Evolutionary conservation across 768 basidiomycete species (phyloP).

Genomic region (Grammothele lineata): DNA sequence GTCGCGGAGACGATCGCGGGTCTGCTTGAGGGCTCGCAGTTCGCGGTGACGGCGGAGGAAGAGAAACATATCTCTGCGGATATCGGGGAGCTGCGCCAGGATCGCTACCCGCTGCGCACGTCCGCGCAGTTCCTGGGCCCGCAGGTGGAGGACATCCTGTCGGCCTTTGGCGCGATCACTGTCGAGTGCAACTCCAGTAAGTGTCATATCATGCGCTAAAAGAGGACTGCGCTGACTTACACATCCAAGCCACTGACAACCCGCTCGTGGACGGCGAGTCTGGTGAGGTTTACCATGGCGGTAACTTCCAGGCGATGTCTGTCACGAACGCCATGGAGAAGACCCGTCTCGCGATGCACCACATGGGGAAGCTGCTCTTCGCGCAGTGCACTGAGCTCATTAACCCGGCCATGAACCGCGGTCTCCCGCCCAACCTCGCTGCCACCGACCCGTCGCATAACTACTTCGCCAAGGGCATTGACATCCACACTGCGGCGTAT

Average conservation of each 20-base stretch:
- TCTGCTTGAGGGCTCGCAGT: constrained; percentile 62
- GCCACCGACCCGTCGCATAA: constrained; percentile 78
- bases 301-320: constrained; percentile 88
- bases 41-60: constrained; percentile 61
- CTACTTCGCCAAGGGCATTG: constrained; percentile 81
- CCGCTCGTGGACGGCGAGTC: constrained; percentile 72
- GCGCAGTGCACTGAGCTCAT: constrained; percentile 63
- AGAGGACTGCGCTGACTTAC: neutral
- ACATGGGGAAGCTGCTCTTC: constrained; percentile 48
- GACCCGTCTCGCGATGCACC: constrained; percentile 55
- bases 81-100: constrained; percentile 70
- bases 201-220: constrained; percentile 21
- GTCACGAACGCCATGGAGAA: constrained; percentile 88
- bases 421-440: constrained; percentile 75
- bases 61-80: constrained; percentile 74
- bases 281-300: constrained; percentile 70
- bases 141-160: constrained; percentile 74
- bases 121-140: constrained; percentile 85
- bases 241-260: constrained; percentile 76
- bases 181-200: constrained; percentile 80
- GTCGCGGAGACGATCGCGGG: constrained; percentile 64
- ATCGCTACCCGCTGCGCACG: constrained; percentile 72
- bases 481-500: constrained; percentile 82
- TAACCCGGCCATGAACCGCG: constrained; percentile 81
- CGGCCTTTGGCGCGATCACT: constrained; percentile 58